Evolutionary conservation across 2,329 filamentous ascomycete species (phyloP), one percentile per base, ranked within the genome.

Genomic region (Taxawa tesnikishii): DNA sequence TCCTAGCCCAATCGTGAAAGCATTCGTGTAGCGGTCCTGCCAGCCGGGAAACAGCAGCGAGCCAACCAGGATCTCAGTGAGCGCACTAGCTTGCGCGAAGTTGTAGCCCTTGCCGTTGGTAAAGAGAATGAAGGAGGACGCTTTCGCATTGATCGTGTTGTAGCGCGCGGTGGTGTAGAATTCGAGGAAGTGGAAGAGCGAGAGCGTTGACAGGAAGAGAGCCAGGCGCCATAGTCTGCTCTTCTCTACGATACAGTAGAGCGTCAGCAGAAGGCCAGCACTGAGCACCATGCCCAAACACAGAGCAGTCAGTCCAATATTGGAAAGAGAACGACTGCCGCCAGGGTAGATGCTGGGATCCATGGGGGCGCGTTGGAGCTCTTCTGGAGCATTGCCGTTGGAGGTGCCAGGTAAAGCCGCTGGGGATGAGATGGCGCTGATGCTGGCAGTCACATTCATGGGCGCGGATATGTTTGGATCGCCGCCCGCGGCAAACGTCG

Each of bases 111-210:
- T 73, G 54, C 90, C 90, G 55, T 98, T 98, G 30, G 74, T 75
- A 23, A 76, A 79, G 21, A 96, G 68, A 10, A 98, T 72, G 54
- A 92, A 98, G 21, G 83, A 80, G 32, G 72, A 70, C 13, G 87
- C 65, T 15, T 68, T 71, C 13, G 83, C 83, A 31, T 75, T 67
- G 11, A 69, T 67, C 0, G 83, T 83, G 57, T 96, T 96, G 60
- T 81, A 83, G 34, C 68, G 65, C 6, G 88, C 87, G 0, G 88
- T 94, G 18, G 78, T 83, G 68, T 77, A 93, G 65, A 87, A 98
- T 59, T 98, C 90, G 55, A 96, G 76, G 59, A 94, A 96, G 65
- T 98, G 90, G 61, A 96, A 96, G 17, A 79, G 46, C 15, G 78
- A 70, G 29, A 96, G 75, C 10, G 75, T 63, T 31, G 62, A 61